phyloP scores from a whole-genome alignment of 805 yeast species.

The Yarrowia bubula region DNA sequence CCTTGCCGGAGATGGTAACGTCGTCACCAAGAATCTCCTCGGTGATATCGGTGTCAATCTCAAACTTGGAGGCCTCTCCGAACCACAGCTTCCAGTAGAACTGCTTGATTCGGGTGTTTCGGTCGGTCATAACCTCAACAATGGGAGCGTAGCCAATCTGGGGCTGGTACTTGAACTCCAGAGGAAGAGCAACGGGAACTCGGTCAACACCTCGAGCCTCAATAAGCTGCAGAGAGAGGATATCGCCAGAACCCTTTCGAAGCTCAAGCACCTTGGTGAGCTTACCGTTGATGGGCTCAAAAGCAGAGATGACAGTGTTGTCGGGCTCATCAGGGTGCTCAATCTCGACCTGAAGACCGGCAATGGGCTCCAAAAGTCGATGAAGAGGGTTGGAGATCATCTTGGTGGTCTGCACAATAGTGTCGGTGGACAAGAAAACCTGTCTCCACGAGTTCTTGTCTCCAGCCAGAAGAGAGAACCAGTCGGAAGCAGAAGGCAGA shows the following conservation, averaged over 20 bases:
- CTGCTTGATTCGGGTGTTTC: conserved; percentile 90
- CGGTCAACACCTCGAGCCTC: conserved; percentile 86
- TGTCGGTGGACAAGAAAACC: conserved; percentile 76
- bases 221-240: conserved; percentile 70
- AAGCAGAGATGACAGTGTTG: conserved; percentile 61
- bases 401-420: conserved; percentile 81
- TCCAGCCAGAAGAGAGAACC: conserved; percentile 87
- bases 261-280: conserved; percentile 59
- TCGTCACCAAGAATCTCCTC: conserved; percentile 68
- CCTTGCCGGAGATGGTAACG: conserved; percentile 66
- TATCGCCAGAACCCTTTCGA: conserved; percentile 46
- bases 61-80: conserved; percentile 51
- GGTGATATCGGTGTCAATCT: conserved; percentile 63
- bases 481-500: conserved; percentile 47
- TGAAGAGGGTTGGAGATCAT: conserved; percentile 77
- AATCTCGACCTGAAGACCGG: conserved; percentile 62
- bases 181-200: conserved; percentile 68
- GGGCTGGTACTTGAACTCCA: conserved; percentile 76
- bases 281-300: conserved; percentile 67
- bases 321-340: conserved; percentile 49
- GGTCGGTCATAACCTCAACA: conserved; percentile 80
- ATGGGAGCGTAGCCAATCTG: conserved; percentile 95
- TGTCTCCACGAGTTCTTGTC: conserved; percentile 78
- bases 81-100: conserved; percentile 99
- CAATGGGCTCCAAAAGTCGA: conserved; percentile 74